These are phyloP conservation scores for Pichia sp. DNA, from an alignment of 1,139 yeast species.

Conservation along the genomic window DNA sequence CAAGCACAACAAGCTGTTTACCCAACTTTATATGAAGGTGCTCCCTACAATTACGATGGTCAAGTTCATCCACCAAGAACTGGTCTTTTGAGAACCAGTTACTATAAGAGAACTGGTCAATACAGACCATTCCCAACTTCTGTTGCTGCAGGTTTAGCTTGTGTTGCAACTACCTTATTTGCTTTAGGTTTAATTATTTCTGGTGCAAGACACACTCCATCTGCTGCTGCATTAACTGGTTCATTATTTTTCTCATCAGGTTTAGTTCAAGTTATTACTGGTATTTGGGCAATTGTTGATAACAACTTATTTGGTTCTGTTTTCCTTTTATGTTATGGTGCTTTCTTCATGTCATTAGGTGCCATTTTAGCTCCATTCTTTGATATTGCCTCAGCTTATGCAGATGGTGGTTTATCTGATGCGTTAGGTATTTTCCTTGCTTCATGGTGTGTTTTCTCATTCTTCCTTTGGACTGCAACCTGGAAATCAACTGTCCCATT, in stretches of 20 bases:
- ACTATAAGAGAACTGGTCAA: constrained; percentile 24
- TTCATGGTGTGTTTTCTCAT: constrained; percentile 43
- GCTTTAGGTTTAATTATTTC: constrained; percentile 38
- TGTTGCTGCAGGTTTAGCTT: constrained; percentile 30
- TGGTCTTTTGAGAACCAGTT: constrained; percentile 27
- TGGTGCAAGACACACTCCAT: constrained; percentile 46
- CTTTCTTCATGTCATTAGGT: constrained; percentile 35
- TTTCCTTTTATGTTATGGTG: constrained; percentile 34
- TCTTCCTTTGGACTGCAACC: constrained; percentile 36
- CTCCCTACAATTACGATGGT: constrained; percentile 16
- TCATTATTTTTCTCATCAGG: constrained; percentile 59
- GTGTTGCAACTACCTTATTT: constrained; percentile 28
- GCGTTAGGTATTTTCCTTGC: constrained; percentile 36
- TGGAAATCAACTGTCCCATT: constrained; percentile 41
- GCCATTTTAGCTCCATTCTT: constrained; percentile 31
- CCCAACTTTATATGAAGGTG: constrained; percentile 12
- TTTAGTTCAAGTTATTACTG: constrained; percentile 55
- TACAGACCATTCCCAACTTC: constrained; percentile 31
- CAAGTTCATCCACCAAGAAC: constrained; percentile 28
- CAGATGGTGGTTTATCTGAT: constrained; percentile 29
- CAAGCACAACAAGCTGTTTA: constrained; percentile 10
- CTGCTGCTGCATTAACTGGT: constrained; percentile 42
- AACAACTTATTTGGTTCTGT: constrained; percentile 43
- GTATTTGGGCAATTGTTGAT: constrained; percentile 56
- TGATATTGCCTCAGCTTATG: constrained; percentile 29